Conservation (phyloP, 768 basidiomycete genomes). For the Tricholoma flavovirens region DNA sequence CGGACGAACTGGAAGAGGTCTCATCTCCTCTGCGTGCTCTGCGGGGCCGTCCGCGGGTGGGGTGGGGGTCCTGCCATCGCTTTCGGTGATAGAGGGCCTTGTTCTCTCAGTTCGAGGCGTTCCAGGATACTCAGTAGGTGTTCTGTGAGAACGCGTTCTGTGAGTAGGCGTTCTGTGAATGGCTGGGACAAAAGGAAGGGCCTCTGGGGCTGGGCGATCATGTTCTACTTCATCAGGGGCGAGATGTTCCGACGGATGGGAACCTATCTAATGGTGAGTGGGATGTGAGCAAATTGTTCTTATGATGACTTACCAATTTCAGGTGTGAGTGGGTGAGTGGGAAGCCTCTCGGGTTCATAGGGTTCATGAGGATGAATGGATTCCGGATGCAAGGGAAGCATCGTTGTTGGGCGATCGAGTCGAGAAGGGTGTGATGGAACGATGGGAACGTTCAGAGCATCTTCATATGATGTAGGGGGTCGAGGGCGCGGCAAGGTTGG, state of each 20-base stretch:
- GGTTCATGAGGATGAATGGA: conserved; percentile 3
- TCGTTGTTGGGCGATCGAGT: conserved; percentile 10
- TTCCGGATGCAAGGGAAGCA: conserved; percentile 8
- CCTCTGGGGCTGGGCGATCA: conserved; percentile 6
- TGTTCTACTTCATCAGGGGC: conserved; percentile 3
- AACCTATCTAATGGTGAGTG: background rate
- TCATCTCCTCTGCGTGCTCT: conserved; percentile 7
- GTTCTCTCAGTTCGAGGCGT: conserved; percentile 2
- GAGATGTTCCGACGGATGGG: conserved; percentile 8
- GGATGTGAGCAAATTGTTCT: background rate
- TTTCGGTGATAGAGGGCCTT: background rate
- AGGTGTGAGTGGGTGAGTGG: conserved; percentile 1
- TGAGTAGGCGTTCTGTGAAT: background rate
- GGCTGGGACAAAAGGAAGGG: conserved; percentile 7
- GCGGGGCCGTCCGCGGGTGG: background rate
- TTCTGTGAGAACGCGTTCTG: background rate
- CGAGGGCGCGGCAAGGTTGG: background rate
- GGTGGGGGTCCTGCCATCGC: background rate
- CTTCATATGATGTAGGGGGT: background rate
- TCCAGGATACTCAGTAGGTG: background rate
- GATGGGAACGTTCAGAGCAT: conserved; percentile 5
- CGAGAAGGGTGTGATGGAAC: conserved; percentile 11
- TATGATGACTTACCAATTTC: conserved; percentile 7
- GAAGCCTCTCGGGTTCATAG: conserved; percentile 2
- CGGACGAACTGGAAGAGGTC: conserved; percentile 12